Evolutionary conservation across 176 grass and related monocot species (phyloP), one percentile per base, ranked within the genome.

Genomic region (Musa acuminata): DNA sequence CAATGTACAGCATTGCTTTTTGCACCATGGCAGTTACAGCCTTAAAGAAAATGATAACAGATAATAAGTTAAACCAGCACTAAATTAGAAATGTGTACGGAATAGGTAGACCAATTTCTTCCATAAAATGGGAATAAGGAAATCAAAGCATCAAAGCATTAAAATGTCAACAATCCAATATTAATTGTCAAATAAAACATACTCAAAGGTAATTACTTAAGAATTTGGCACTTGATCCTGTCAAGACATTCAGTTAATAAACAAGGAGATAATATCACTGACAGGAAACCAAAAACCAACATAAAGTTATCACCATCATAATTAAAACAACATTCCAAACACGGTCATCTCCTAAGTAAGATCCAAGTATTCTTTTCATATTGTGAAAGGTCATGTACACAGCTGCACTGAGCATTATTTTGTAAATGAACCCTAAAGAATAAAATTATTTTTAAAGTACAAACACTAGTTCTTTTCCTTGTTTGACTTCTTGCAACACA

Each of bases 1-100:
- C 95, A 83, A 98, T 98, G 59, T 98, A 98, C 55, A 91, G 86
- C 95, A 98, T 98, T 23, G 95, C 90, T 82, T 94, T 91, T 62
- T 91, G 88, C 27, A 98, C 95, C 80, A 98, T 91, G 43, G 88
- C 88, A 49, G 88, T 91, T 55, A 93, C 92, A 23, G 95, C 95
- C 95, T 98, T 78, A 4, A 81, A 71, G 71, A 71, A 27, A 14
- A 77, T 63, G 22, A 13, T 57, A 66, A 10, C 16, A 66, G 22
- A 75, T 57, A 55, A 14, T 16, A 17, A 26, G 49, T 9, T 49
- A 24, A 60, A 80, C 62, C 0, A 58, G 43, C 22, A 13, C 1
- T 68, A 20, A 52, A 24, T 60, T 17, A 72, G 12, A 1, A 22
- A 73, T 55, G 51, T 55, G 13, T 21, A 14, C 7, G 71, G 20